phyloP scores from a whole-genome alignment of 805 yeast genomes.

The Ogataea henricii region DNA sequence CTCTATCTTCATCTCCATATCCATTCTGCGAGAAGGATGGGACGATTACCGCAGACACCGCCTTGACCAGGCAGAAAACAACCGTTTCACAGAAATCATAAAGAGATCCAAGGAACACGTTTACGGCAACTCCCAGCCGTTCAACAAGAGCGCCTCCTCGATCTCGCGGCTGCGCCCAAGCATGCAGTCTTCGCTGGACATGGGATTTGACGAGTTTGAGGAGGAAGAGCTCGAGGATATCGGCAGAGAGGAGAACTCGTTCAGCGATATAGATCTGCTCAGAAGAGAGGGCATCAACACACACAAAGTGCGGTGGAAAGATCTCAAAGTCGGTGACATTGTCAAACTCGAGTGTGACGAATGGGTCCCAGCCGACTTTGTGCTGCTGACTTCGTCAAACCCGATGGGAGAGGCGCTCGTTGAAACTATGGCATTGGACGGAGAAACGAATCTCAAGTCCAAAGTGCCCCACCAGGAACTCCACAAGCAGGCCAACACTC shows the following conservation, averaged over 20 bases:
- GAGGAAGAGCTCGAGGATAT: slow-evolving; percentile 19
- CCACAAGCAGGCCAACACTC: slow-evolving; percentile 50
- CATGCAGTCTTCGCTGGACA: slow-evolving; percentile 28
- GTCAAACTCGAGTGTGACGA: slow-evolving; percentile 75
- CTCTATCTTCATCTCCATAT: slow-evolving; percentile 79
- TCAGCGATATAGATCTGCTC: slow-evolving; percentile 22
- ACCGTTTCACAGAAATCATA: slow-evolving; percentile 48
- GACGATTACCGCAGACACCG: slow-evolving; percentile 89
- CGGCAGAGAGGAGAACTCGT: slow-evolving; percentile 26
- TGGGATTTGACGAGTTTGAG: slow-evolving; percentile 15
- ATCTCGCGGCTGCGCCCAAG: slow-evolving; percentile 30
- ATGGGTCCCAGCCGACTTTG: slow-evolving; percentile 91
- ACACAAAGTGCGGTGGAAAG: slow-evolving; percentile 59
- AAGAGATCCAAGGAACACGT: slow-evolving; percentile 12
- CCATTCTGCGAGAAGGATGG: slow-evolving; percentile 89
- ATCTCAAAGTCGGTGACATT: slow-evolving; percentile 86
- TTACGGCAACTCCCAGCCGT: slow-evolving; percentile 17
- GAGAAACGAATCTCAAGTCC: slow-evolving; percentile 90
- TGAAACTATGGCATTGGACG: slow-evolving; percentile 97
- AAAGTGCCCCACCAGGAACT: slow-evolving; percentile 68
- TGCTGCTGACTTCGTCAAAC: slow-evolving; percentile 67
- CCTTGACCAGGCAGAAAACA: slow-evolving; percentile 84
- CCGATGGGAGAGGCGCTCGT: slow-evolving; percentile 69
- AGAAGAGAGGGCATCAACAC: slow-evolving; percentile 18
- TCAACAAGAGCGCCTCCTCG: slow-evolving; percentile 32